Percentiles rank a stretch among this genome's conserved stretches.
phyloP scores from a whole-genome alignment of 805 yeast species.

The Candida jianshihensis region DNA sequence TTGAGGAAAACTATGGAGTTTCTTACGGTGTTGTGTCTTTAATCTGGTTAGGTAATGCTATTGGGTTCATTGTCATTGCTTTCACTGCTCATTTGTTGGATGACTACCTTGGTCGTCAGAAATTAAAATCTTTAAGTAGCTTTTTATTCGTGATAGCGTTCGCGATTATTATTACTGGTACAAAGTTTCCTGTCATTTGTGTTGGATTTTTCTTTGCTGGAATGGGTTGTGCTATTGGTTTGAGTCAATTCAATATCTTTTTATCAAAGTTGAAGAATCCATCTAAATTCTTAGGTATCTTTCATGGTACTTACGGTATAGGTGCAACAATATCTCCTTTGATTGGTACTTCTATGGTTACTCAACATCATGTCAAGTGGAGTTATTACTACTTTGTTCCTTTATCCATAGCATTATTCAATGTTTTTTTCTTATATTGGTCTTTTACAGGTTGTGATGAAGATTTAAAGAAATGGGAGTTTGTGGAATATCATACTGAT shows the following conservation, averaged over 20 bases:
- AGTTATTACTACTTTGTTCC: constrained; percentile 47
- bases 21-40: constrained; percentile 48
- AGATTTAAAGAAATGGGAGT: constrained; percentile 26
- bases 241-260: constrained; percentile 47
- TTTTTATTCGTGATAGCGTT: constrained; percentile 33
- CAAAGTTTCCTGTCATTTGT: constrained; percentile 40
- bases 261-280: constrained; percentile 35
- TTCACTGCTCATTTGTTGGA: constrained; percentile 39
- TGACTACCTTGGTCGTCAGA: constrained; percentile 31
- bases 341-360: constrained; percentile 47
- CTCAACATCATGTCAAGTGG: constrained; percentile 47
- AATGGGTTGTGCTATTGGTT: constrained; percentile 41
- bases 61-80: constrained; percentile 49
- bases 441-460: constrained; percentile 41
- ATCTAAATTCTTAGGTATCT: constrained; percentile 43
- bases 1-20: constrained; percentile 41
- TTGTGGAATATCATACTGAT: constrained; percentile 8
- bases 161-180: constrained; percentile 40
- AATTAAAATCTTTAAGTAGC: constrained; percentile 34
- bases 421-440: constrained; percentile 26
- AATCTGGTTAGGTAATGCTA: constrained; percentile 51
- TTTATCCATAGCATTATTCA: constrained; percentile 33
- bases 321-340: constrained; percentile 62
- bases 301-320: constrained; percentile 56
- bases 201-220: constrained; percentile 54